A percentile compares a stretch with the other conserved stretches of the same genome.
phyloP scores from a whole-genome alignment of 2,329 filamentous ascomycete genomes.

The Monosporascus sp. region DNA sequence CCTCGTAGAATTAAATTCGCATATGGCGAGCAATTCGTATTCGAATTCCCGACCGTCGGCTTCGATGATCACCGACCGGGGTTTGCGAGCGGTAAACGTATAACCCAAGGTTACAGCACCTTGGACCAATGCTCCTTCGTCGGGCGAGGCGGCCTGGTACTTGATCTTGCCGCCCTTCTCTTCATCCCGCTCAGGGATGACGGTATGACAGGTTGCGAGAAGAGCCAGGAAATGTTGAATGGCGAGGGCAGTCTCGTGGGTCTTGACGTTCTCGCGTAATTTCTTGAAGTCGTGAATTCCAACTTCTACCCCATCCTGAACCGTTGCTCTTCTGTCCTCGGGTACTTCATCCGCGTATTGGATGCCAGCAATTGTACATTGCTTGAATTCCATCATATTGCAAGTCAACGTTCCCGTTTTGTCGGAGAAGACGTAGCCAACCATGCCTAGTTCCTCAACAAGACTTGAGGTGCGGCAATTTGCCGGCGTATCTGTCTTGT shows the following conservation, averaged over 20 bases:
- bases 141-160: conserved; percentile 95
- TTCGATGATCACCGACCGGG: conserved; percentile 78
- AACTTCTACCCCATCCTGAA: conserved; percentile 70
- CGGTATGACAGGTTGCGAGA: conserved; percentile 88
- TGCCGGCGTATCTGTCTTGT: conserved; percentile 89
- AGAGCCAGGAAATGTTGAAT: conserved; percentile 82
- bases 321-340: conserved; percentile 77
- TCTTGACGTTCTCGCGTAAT: conserved; percentile 63
- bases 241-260: conserved; percentile 43
- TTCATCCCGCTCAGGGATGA: conserved; percentile 85
- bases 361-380: conserved; percentile 86
- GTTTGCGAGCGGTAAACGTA: conserved; percentile 85
- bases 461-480: conserved; percentile 94
- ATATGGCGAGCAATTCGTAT: conserved; percentile 92
- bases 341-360: conserved; percentile 91
- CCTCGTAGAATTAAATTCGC: conserved; percentile 95
- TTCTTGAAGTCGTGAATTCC: conserved; percentile 82
- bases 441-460: conserved; percentile 95
- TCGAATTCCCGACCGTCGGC: conserved; percentile 67
- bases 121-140: conserved; percentile 94
- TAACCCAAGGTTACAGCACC: conserved; percentile 84
- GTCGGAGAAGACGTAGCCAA: conserved; percentile 97
- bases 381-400: conserved; percentile 98
- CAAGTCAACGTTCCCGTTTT: conserved; percentile 97
- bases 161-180: conserved; percentile 79